phyloP scores from a whole-genome alignment of 306 rosid genomes.

The Glycine latifolia region DNA sequence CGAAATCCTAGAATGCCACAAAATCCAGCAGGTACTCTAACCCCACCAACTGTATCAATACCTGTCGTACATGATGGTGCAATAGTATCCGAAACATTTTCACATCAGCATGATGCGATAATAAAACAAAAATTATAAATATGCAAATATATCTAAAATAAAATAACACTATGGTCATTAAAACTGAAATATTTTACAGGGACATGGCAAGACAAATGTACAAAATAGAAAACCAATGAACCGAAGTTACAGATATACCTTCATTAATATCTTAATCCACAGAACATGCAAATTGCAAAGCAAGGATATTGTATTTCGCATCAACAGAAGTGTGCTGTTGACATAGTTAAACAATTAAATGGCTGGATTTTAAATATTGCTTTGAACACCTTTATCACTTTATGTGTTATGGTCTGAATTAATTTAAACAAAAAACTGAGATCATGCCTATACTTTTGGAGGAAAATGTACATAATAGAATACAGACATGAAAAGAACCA shows the following conservation, averaged over 20 bases:
- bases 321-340: not conserved
- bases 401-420: not conserved
- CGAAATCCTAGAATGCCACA: conserved; percentile 96
- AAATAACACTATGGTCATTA: not conserved
- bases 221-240: not conserved
- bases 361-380: not conserved
- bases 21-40: conserved; percentile 93
- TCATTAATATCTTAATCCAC: no score
- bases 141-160: not conserved
- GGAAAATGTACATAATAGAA: no score
- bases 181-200: not conserved
- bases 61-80: conserved; percentile 59
- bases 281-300: no score
- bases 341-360: conserved; percentile 6
- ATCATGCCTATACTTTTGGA: not conserved
- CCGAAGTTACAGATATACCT: not conserved
- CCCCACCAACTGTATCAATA: conserved; percentile 90
- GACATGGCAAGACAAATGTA: not conserved
- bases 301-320: no score
- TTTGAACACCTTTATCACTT: not conserved
- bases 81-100: conserved; percentile 36
- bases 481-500: no score
- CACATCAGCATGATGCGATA: conserved; percentile 8
- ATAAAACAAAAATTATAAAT: not conserved
- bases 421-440: not conserved